phyloP scores from a whole-genome alignment of 257 asterid species.

The Plantago elongata region DNA sequence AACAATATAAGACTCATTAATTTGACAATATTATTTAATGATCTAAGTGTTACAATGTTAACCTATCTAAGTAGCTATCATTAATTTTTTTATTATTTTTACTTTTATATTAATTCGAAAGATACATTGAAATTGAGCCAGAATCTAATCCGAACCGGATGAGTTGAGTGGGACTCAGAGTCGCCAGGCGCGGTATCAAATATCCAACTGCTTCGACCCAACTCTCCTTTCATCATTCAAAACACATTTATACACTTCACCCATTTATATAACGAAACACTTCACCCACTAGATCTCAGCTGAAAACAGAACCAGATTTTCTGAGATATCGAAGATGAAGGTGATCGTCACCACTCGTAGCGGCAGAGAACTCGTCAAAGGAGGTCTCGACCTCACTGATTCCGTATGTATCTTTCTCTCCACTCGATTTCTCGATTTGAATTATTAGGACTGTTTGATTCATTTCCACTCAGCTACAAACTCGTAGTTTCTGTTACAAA shows the following conservation, averaged over 20 bases:
- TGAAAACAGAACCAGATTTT: neutral
- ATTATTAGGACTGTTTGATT: neutral
- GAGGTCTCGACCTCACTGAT: conserved; percentile 69
- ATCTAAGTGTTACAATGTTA: too few relatives aligned
- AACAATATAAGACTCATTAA: too few relatives aligned
- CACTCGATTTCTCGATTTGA: neutral
- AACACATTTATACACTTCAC: neutral
- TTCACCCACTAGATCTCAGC: too few relatives aligned
- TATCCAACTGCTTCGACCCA: too few relatives aligned
- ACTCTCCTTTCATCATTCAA: neutral
- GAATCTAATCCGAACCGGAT: too few relatives aligned
- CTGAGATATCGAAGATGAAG: conserved; percentile 45
- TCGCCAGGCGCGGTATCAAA: too few relatives aligned
- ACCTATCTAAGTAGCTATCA: too few relatives aligned
- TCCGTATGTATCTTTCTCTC: conserved; percentile 41
- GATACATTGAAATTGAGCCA: too few relatives aligned
- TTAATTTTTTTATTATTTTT: too few relatives aligned
- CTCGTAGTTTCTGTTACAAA: neutral
- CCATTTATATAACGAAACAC: neutral
- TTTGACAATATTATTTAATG: too few relatives aligned
- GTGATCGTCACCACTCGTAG: conserved; percentile 70
- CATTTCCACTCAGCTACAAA: neutral
- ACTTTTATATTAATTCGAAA: too few relatives aligned
- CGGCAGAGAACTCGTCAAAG: conserved; percentile 82
- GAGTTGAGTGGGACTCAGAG: too few relatives aligned